Percentiles rank a stretch among this genome's conserved stretches.
Evolutionary conservation across 768 basidiomycete species (phyloP).

Genomic region (Leccinum imitatum): DNA sequence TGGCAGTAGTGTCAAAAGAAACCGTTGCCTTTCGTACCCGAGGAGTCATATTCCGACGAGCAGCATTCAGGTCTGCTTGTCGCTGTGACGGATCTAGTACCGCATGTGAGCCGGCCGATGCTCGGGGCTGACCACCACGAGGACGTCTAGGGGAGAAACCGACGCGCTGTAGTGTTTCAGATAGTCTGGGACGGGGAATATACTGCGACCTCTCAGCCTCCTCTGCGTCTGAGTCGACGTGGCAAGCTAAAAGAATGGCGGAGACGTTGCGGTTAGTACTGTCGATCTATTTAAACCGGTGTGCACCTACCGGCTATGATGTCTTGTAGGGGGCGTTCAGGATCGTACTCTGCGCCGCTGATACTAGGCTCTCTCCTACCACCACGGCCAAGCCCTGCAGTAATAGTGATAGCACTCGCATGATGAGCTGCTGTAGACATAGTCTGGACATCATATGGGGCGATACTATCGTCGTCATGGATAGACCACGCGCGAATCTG

Average conservation of each 20-base stretch:
- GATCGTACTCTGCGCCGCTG: constrained; percentile 83
- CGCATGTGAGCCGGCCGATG: constrained; percentile 17
- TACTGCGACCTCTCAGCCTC: constrained; percentile 45
- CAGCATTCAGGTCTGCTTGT: constrained; percentile 12
- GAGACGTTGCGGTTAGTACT: not conserved
- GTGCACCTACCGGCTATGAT: constrained; percentile 60
- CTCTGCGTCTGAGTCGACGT: constrained; percentile 48
- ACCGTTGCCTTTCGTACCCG: constrained; percentile 31
- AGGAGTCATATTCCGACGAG: constrained; percentile 34
- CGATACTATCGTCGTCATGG: constrained; percentile 64
- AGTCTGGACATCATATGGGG: constrained; percentile 67
- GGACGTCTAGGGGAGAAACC: constrained; percentile 77
- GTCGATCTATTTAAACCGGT: not conserved
- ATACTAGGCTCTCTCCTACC: constrained; percentile 55
- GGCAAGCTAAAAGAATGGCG: constrained; percentile 44
- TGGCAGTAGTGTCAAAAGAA: constrained; percentile 28
- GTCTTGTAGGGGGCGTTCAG: constrained; percentile 72
- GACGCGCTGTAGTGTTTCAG: constrained; percentile 68
- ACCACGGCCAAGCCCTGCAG: constrained; percentile 65
- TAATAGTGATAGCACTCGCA: constrained; percentile 83
- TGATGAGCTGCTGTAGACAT: constrained; percentile 88
- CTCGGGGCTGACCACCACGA: constrained; percentile 42
- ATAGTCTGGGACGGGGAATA: constrained; percentile 57
- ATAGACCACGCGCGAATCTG: constrained; percentile 58
- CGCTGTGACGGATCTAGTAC: constrained; percentile 15